Evolutionary conservation across 345 rosid genomes (phyloP), one percentile per base, ranked within the genome.

Genomic region (Durio zibethinus): DNA sequence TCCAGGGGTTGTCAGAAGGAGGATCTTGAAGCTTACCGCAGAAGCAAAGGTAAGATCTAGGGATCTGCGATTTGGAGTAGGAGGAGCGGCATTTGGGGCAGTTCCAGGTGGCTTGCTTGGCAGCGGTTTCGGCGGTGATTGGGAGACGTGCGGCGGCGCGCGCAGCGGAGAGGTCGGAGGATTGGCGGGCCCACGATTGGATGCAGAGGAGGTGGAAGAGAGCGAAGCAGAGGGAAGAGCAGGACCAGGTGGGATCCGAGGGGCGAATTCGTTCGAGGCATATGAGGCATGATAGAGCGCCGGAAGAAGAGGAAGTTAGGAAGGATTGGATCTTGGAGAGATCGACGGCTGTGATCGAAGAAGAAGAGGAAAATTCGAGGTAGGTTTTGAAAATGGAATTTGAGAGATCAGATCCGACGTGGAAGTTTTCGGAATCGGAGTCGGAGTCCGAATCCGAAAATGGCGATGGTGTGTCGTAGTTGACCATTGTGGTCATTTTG

Each of bases 121-220:
- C 87, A 0, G 87, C 92, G 53, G 74, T 68, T 25, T 69, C 85
- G 3, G 90, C 68, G 3, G 97, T 63, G 75, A 88, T 84, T 11
- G 91, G 89, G 18, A 91, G 91, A 59, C 98, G 90, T 16, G 86
- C 76, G 69, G 86, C 78, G 38, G 92, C 89, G 57, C 97, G 94
- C 0, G 88, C 86, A 20, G 97, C 89, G 59, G 93, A 85, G 80
- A 89, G 88, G 62, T 88, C 92, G 56, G 86, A 84, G 71, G 96
- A 80, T 53, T 93, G 99, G 75, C 94, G 93, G 23, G 97, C 93
- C 99, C 97, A 92, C 74, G 93, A 91, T 27, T 93, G 97, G 85
- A 95, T 92, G 73, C 99, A 93, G 82, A 85, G 52, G 75, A 95
- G 94, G 84, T 93, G 97, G 82, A 93, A 92, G 60, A 93, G 85